A percentile compares a stretch with the other conserved stretches of the same genome.
Conservation (phyloP, 1,284 basidiomycete species). For the Marasmius tenuissimus region DNA sequence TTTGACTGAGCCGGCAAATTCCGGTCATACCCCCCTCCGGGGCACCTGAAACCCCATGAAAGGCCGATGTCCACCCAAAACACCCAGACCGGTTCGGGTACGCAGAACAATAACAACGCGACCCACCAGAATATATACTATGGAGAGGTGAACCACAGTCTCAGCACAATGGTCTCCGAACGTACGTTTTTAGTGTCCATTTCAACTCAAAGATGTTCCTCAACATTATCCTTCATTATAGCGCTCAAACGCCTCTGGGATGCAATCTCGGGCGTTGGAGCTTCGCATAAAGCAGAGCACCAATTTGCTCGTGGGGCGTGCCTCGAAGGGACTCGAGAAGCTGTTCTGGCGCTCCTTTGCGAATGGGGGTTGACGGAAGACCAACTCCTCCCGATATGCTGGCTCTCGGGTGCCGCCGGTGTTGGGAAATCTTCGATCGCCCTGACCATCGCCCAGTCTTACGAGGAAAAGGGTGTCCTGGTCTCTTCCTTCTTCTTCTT, state of each 20-base stretch:
- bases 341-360: slow-evolving; percentile 9
- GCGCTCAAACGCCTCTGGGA: neutral
- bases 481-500: too few relatives aligned
- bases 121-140: too few relatives aligned
- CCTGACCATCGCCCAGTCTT: slow-evolving; percentile 14
- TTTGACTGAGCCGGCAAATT: too few relatives aligned
- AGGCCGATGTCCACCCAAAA: too few relatives aligned
- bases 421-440: slow-evolving; percentile 20
- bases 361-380: slow-evolving; percentile 8
- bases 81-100: too few relatives aligned
- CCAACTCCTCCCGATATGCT: slow-evolving; percentile 7
- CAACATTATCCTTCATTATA: neutral
- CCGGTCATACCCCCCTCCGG: too few relatives aligned
- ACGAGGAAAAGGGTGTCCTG: neutral
- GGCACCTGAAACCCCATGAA: too few relatives aligned
- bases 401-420: slow-evolving; percentile 17
- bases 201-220: too few relatives aligned
- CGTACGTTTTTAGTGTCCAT: too few relatives aligned
- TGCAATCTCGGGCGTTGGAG: neutral
- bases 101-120: too few relatives aligned
- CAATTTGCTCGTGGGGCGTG: slow-evolving; percentile 6
- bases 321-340: slow-evolving; percentile 11
- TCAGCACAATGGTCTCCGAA: too few relatives aligned
- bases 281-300: neutral
- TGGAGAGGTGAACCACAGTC: too few relatives aligned